phyloP scores from a whole-genome alignment of 2,329 filamentous ascomycete genomes.

The Fusarium mundagurra region DNA sequence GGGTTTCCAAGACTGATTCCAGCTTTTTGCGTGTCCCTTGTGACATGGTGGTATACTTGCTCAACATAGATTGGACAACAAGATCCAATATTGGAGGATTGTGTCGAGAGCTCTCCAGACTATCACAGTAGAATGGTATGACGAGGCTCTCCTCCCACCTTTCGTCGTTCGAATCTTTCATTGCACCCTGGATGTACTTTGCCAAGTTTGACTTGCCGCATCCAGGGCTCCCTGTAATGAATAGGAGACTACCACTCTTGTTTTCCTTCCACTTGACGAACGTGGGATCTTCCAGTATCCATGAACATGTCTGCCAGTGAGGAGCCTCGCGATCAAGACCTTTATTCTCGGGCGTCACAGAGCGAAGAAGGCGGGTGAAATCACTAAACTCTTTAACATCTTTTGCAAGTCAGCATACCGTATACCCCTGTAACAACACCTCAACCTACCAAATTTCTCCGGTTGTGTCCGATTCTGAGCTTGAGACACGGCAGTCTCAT shows the following conservation, averaged over 20 bases:
- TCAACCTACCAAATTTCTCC: conserved; percentile 20
- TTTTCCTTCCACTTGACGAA: conserved; percentile 26
- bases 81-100: conserved; percentile 35
- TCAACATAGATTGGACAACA: conserved; percentile 20
- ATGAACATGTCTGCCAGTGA: conserved; percentile 31
- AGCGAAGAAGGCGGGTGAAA: conserved; percentile 18
- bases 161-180: conserved; percentile 13
- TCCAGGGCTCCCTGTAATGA: conserved; percentile 32
- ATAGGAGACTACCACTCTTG: conserved; percentile 23
- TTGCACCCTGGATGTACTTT: conserved; percentile 31
- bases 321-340: conserved; percentile 31
- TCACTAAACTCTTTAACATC: conserved; percentile 21
- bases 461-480: neutral
- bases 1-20: conserved; percentile 14
- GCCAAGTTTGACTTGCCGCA: conserved; percentile 35
- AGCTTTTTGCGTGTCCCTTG: conserved; percentile 14
- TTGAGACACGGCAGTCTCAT: conserved; percentile 17
- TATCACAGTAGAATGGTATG: conserved; percentile 36
- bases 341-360: conserved; percentile 28
- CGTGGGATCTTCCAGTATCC: conserved; percentile 22
- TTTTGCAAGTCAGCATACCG: neutral
- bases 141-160: conserved; percentile 15
- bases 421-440: neutral
- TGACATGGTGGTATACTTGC: conserved; percentile 19
- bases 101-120: conserved; percentile 27